Evolutionary conservation across 1,284 basidiomycete species (phyloP), one percentile per base, ranked within the genome.

Genomic region (Athelia sp.): DNA sequence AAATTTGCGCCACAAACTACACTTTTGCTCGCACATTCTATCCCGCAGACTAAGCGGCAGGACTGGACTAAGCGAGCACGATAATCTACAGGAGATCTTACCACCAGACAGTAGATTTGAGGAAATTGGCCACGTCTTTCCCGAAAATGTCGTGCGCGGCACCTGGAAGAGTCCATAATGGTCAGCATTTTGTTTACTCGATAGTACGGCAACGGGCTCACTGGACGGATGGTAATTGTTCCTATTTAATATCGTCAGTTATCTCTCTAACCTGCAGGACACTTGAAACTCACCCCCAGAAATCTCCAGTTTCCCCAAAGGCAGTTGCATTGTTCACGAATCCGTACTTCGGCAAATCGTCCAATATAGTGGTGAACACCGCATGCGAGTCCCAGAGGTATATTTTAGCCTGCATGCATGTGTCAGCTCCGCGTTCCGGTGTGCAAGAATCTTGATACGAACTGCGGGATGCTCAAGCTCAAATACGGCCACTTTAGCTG

Each of bases 381-480:
- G 76, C 49, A 53, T 77, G 69, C 1, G 79, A 70, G 55, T 83
- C 79, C 68, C 70, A 82, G 3, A 75, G 35, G 63, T 67, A 79
- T 0, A 76, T 77, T 43, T 61, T 60, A n/a, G 78, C 72, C 77
- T 80, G 34, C n/a, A n/a, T n/a, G n/a, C 2, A 32, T 35, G 24
- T 19, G 35, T 38, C 29, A n/a, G 38, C 34, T 43, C 40, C 18
- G 18, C 11, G 32, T 45, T 50, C 34, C 2, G 23, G 29, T 13
- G 18, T 40, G 52, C 32, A 0, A n/a, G n/a, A n/a, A n/a, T 36
- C n/a, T 23, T 15, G n/a, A n/a, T n/a, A n/a, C n/a, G n/a, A n/a
- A 80, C 79, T 3, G 72, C 79, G n/a, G 63, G 51, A 58, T 81
- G 69, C 22, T 62, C 66, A 0, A 71, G 57, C 40, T 71, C 59